Evolutionary conservation across 768 basidiomycete species (phyloP).

Genomic region (Boletus edulis): DNA sequence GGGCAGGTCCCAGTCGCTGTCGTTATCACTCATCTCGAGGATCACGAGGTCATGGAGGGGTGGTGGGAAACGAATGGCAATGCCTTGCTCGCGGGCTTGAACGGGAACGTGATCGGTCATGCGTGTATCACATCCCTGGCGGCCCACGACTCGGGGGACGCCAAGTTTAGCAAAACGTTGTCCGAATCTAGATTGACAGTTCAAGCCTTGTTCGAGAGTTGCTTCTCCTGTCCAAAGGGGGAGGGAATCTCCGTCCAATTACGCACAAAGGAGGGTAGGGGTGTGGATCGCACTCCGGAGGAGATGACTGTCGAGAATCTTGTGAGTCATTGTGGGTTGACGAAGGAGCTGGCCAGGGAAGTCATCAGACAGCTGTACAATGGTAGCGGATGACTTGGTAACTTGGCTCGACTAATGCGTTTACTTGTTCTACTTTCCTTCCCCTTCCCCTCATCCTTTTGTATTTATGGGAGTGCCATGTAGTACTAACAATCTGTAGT

Average conservation of each 20-base stretch:
- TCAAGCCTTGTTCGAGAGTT: slow-evolving; percentile 2
- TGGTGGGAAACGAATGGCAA: slow-evolving; percentile 21
- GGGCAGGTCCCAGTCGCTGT: slow-evolving; percentile 32
- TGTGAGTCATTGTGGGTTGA: not conserved
- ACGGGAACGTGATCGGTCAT: slow-evolving; percentile 6
- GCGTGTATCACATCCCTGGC: slow-evolving; percentile 19
- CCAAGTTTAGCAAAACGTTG: not conserved
- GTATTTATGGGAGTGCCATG: too few species aligned
- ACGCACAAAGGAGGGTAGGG: too few species aligned
- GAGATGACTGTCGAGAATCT: not conserved
- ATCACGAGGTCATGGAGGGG: slow-evolving; percentile 6
- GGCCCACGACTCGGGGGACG: not conserved
- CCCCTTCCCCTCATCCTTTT: too few species aligned
- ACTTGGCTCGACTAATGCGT: too few species aligned
- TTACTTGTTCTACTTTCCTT: too few species aligned
- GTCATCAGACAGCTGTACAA: not conserved
- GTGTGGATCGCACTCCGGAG: not conserved
- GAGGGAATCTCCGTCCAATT: not conserved
- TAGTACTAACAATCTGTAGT: too few species aligned
- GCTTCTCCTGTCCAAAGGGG: not conserved
- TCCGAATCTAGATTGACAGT: not conserved
- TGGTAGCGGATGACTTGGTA: too few species aligned
- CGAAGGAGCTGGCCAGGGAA: not conserved
- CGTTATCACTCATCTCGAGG: slow-evolving; percentile 34
- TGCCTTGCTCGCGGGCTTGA: not conserved